phyloP scores from a whole-genome alignment of 2,329 filamentous ascomycete species.

The Venturia asperata region DNA sequence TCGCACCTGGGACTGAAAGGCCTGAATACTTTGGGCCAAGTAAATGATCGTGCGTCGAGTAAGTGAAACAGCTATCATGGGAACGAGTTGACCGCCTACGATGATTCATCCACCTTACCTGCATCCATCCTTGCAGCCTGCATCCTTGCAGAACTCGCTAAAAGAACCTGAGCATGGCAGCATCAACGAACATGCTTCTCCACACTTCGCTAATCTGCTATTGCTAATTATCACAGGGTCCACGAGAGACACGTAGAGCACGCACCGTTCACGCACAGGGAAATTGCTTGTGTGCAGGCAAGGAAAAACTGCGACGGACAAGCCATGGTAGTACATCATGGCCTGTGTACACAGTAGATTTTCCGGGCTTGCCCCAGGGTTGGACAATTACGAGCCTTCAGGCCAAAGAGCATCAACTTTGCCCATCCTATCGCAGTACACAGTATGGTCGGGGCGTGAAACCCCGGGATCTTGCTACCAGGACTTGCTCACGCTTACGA shows the following conservation, averaged over 20 bases:
- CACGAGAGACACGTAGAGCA: not conserved
- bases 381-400: not conserved
- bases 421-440: too few species aligned
- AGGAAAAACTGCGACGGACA: not conserved
- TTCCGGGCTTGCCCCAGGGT: not conserved
- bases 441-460: not conserved
- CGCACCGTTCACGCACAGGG: not conserved
- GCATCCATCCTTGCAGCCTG: not conserved
- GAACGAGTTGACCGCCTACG: not conserved
- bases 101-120: not conserved
- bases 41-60: not conserved
- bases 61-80: not conserved
- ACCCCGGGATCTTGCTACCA: not conserved
- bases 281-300: not conserved
- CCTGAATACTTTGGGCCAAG: too few species aligned
- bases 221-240: not conserved
- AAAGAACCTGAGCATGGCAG: not conserved
- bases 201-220: conserved; percentile 5
- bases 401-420: not conserved
- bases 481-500: not conserved
- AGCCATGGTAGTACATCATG: not conserved
- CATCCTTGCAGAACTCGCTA: not conserved
- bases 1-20: not conserved
- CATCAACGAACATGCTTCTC: conserved; percentile 4
- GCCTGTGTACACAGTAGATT: not conserved